These are phyloP conservation scores for Ogataea kodamae DNA, from an alignment of 805 yeast genomes.

Conservation along the genomic window DNA sequence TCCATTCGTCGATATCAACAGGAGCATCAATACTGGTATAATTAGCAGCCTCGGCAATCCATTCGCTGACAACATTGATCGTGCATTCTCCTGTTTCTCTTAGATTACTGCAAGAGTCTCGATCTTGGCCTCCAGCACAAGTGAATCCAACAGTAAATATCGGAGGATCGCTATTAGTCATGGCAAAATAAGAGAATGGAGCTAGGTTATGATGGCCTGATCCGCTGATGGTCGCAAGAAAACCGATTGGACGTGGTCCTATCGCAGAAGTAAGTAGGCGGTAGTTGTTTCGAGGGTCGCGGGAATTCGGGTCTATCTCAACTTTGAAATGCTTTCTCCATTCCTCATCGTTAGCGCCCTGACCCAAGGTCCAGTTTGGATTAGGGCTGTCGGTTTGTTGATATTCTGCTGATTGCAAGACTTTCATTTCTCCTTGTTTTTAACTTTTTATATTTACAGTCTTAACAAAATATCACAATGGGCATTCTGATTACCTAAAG, in stretches of 20 bases:
- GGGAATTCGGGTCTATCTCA: slow-evolving; percentile 45
- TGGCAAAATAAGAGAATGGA: slow-evolving; percentile 56
- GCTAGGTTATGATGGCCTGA: slow-evolving; percentile 49
- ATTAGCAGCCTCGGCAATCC: slow-evolving; percentile 65
- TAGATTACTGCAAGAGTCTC: slow-evolving; percentile 50
- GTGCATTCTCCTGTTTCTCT: slow-evolving; percentile 51
- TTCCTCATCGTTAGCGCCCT: slow-evolving; percentile 42
- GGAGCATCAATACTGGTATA: slow-evolving; percentile 47
- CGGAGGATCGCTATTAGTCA: slow-evolving; percentile 55
- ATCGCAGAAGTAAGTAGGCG: slow-evolving; percentile 48
- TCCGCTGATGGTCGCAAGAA: slow-evolving; percentile 44
- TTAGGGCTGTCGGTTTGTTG: slow-evolving; percentile 9
- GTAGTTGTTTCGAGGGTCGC: slow-evolving; percentile 45
- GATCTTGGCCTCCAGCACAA: slow-evolving; percentile 36
- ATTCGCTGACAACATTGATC: slow-evolving; percentile 56
- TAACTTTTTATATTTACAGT: no score
- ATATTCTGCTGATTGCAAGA: no score
- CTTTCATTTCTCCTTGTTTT: no score
- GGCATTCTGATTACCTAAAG: no score
- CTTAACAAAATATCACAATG: no score
- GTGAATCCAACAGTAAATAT: slow-evolving; percentile 49
- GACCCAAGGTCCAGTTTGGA: slow-evolving; percentile 44
- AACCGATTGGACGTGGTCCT: slow-evolving; percentile 60
- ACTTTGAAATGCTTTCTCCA: slow-evolving; percentile 47
- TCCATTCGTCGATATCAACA: slow-evolving; percentile 51